Conservation (phyloP, 2,329 filamentous ascomycete species). For the Arthroderma sp. region DNA sequence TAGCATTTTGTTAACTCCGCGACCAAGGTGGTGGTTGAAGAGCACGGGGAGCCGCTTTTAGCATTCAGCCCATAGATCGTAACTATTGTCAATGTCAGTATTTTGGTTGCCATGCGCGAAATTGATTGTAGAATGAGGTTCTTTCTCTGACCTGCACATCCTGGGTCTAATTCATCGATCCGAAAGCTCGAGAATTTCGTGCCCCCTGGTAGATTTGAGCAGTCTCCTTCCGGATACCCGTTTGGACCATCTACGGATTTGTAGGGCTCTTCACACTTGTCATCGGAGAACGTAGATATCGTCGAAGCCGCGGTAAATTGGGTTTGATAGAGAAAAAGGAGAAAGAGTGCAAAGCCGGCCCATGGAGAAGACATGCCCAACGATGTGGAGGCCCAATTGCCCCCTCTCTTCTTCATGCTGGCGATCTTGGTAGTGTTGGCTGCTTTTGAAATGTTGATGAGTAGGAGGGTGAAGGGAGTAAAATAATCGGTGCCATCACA, state of each 20-base stretch:
- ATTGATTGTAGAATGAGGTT: neutral
- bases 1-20: conserved; percentile 1
- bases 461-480: no score
- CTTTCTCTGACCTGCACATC: neutral
- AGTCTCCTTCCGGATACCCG: conserved; percentile 1
- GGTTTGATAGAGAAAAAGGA: neutral
- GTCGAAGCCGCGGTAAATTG: neutral
- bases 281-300: neutral
- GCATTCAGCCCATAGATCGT: neutral
- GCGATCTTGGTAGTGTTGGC: no score
- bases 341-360: neutral
- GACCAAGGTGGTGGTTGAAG: neutral
- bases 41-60: neutral
- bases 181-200: neutral
- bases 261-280: neutral
- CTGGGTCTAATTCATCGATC: neutral
- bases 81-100: neutral
- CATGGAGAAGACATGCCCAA: no score
- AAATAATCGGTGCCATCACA: no score
- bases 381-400: no score
- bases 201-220: neutral
- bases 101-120: neutral
- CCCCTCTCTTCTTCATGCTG: no score
- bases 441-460: no score
- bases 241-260: conserved; percentile 2